phyloP scores from a whole-genome alignment of 495 filamentous ascomycete genomes.

The Hypomontagnella submonticulosa region DNA sequence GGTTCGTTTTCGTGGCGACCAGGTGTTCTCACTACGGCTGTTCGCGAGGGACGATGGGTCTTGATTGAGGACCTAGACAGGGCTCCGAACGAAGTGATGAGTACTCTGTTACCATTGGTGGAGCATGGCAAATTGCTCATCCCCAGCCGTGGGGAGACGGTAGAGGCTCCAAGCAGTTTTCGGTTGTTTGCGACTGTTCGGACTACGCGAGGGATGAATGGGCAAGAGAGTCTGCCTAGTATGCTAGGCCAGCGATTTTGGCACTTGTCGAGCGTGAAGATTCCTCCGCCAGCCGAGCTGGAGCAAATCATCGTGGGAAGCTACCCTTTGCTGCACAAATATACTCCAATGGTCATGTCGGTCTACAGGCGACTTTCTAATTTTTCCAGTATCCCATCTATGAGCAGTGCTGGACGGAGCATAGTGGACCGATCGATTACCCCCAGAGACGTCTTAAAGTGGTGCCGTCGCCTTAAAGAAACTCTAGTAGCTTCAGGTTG shows the following conservation, averaged over 20 bases:
- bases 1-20: constrained; percentile 92
- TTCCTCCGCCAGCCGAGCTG: constrained; percentile 76
- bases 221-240: constrained; percentile 69
- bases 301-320: constrained; percentile 73
- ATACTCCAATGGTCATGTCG: constrained; percentile 75
- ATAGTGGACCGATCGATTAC: constrained; percentile 69
- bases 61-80: constrained; percentile 96
- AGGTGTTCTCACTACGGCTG: constrained; percentile 93
- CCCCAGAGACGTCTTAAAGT: constrained; percentile 88
- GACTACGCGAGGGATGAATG: constrained; percentile 75
- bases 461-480: constrained; percentile 78
- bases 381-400: constrained; percentile 60
- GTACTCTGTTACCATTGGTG: constrained; percentile 88
- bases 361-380: constrained; percentile 76
- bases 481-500: constrained; percentile 68
- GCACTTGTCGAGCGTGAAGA: constrained; percentile 74
- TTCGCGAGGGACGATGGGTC: constrained; percentile 93
- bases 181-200: constrained; percentile 91
- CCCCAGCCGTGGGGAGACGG: constrained; percentile 83
- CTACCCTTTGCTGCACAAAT: constrained; percentile 74
- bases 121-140: constrained; percentile 88
- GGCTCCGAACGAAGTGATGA: constrained; percentile 94
- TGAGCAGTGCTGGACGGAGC: constrained; percentile 65
- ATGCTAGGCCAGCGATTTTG: constrained; percentile 85
- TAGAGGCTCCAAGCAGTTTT: constrained; percentile 85